Base-by-base conservation (phyloP, 176 grass and related monocot species). In the Bromus sterilis region DNA sequence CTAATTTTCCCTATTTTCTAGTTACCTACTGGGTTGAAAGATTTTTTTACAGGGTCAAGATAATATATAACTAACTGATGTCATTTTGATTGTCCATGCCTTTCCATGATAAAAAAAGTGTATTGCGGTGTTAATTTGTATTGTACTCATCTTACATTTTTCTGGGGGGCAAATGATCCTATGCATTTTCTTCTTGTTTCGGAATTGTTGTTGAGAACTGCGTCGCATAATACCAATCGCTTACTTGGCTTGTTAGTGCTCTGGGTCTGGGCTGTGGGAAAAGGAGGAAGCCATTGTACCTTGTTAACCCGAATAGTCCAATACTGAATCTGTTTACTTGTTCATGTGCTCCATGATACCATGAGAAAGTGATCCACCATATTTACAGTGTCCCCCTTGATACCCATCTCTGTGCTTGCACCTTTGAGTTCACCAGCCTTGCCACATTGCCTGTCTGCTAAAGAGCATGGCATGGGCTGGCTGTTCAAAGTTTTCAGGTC, bases 371-470 rank as follows among this genome's bases (percentile, higher is more conserved):
- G 23, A 42, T 9, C n/a, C 36, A 7, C 40, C 65, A 68, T 34
- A 25, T 34, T n/a, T 63, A 32, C 31, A 35, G 32, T 36, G 32
- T 36, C 11, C 33, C 16, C 18, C 63, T n/a, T n/a, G 33, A n/a
- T 66, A 21, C 36, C 32, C 63, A 66, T 34, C 16, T n/a, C 31
- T 5, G 62, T 20, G 31, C 16, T 65, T 16, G 37, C 26, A n/a
- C 37, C 70, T 73, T 73, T 65, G 42, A 65, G 64, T 56, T 66
- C 56, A 81, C 0, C 56, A 24, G 82, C 82, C 71, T 81, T 85
- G 6, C 33, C 42, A 66, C 36, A 36, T 65, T 67, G 64, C 16
- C 18, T 86, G 83, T 82, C 88, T 67, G 73, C 78, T 86, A 74
- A 89, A 86, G 83, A 21, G 57, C 44, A 26, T 56, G 48, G 2